Base-by-base conservation (phyloP, 805 yeast genomes). In the Candida chauliodis region DNA sequence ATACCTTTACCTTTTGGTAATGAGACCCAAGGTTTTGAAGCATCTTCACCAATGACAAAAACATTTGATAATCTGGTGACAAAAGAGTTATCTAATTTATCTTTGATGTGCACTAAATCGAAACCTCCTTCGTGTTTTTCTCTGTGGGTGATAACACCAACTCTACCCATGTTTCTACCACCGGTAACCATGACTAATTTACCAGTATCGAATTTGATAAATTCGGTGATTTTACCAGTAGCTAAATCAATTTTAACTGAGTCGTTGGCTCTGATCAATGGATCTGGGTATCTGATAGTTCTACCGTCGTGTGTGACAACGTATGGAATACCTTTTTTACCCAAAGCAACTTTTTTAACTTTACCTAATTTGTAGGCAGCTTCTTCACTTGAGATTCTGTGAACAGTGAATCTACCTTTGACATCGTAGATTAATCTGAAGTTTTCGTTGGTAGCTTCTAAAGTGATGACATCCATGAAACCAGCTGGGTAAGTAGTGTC, bases 241-340 rank as follows among this genome's bases (percentile, higher is more conserved):
- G 91, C 95, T 64, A 91, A 78, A 76, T 91, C 96, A 66, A 91
- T 76, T 83, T 90, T 90, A 68, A 91, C 96, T 59, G 98, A 86
- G 78, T 91, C 99, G 81, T 93, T 89, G 65, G 88, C 89, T 77
- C 79, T 91, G 83, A 91, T 81, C 58, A 75, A 72, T 75, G 99
- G 99, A 69, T 91, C 98, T 73, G 98, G 98, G 88, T 90, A 91
- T 76, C 98, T 90, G 79, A 91, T 76, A 67, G 99, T 91, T 83
- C 99, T 90, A 75, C 99, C 98, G 69, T 91, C 99, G 83, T 91
- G 99, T 67, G 99, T 91, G 58, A 91, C 98, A 66, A 86, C 84
- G 84, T 87, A 91, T 66, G 99, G 99, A 61, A 91, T 80, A 68
- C 96, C 96, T 78, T 81, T 88, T 85, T 91, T 93, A 74, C 99